Evolutionary conservation across 2,329 filamentous ascomycete species (phyloP).

Genomic region (Hypoxylon sp.): DNA sequence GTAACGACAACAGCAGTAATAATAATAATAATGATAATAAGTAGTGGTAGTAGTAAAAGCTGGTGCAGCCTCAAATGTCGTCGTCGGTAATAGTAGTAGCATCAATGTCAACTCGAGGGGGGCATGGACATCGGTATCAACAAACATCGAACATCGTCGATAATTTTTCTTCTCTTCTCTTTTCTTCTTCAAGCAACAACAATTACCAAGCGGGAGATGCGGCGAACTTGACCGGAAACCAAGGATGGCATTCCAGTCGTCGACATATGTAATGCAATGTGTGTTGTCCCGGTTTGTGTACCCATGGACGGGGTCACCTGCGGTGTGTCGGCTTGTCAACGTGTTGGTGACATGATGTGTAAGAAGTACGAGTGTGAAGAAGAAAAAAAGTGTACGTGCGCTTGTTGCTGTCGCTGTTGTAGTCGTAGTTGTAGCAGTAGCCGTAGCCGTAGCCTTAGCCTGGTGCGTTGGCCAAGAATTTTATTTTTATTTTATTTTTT

Average conservation of each 20-base stretch:
- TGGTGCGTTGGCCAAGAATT: background rate
- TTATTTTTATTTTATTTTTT: background rate
- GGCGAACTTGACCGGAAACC: slow-evolving; percentile 35
- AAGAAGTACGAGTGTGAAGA: slow-evolving; percentile 14
- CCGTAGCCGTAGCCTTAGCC: too few species aligned
- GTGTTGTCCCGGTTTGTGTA: slow-evolving; percentile 38
- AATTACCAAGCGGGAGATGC: slow-evolving; percentile 33
- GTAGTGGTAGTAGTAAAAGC: background rate
- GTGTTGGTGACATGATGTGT: slow-evolving; percentile 38
- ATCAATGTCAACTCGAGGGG: slow-evolving; percentile 2
- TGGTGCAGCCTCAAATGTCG: too few species aligned
- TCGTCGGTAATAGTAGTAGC: slow-evolving; percentile 8
- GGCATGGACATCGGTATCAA: slow-evolving; percentile 15
- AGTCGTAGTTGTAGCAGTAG: background rate
- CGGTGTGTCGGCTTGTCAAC: slow-evolving; percentile 37
- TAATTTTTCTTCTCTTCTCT: background rate
- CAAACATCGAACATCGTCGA: slow-evolving; percentile 10
- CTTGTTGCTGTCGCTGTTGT: slow-evolving; percentile 10
- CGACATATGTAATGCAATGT: slow-evolving; percentile 38
- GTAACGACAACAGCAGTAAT: slow-evolving; percentile 2
- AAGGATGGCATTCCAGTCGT: slow-evolving; percentile 33
- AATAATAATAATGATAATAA: background rate
- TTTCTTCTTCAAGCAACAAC: slow-evolving; percentile 12
- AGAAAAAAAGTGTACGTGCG: slow-evolving; percentile 18
- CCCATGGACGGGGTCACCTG: slow-evolving; percentile 35